Base-by-base conservation (phyloP, 148 eudicot genomes). In the Selenicereus undatus region DNA sequence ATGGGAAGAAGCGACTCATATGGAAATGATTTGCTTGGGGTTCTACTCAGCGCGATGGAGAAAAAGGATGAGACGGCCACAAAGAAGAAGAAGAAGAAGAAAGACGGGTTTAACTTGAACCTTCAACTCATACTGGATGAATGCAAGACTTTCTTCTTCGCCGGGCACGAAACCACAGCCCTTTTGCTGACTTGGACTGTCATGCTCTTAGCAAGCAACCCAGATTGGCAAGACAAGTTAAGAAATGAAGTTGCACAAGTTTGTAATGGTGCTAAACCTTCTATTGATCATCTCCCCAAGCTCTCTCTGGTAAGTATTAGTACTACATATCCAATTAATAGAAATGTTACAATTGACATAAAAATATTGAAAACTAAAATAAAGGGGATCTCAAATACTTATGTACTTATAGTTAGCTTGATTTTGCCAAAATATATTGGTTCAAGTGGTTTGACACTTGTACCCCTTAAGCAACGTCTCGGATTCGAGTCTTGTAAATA, bases 41-140 rank as follows among this genome's bases (percentile, higher is more conserved):
- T 90, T 86, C 77, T 96, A 30, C 85, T 96, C 22, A 85, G 90
- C 74, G 97, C 92, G 81, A 85, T 91, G 94, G 88, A 85, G 78
- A 64, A 64, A 24, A 64, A 9, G 29, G 22, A 64, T 1, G 68
- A 64, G 8, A n/a, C n/a, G 20, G n/a, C 4, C 43, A 39, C 0
- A 5, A 39, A 39, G 43, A 52, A 52, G 18, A 85, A 83, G 50
- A 91, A 88, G 73, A 88, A 78, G 56, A 81, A 75, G 14, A 74
- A 21, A 18, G 84, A 81, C 1, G 89, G 86, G n/a, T 89, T 83
- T 72, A 81, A 85, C 74, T 76, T 93, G 75, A 93, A 90, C 75
- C 52, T 89, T 75, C 99, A 93, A 73, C 43, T 96, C 20, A 92
- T 96, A 9, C 91, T 94, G 98, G 97, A 94, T 73, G 98, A 94